These are phyloP conservation scores for Lactifluus rugatus DNA, from an alignment of 768 basidiomycete genomes.

Conservation along the genomic window DNA sequence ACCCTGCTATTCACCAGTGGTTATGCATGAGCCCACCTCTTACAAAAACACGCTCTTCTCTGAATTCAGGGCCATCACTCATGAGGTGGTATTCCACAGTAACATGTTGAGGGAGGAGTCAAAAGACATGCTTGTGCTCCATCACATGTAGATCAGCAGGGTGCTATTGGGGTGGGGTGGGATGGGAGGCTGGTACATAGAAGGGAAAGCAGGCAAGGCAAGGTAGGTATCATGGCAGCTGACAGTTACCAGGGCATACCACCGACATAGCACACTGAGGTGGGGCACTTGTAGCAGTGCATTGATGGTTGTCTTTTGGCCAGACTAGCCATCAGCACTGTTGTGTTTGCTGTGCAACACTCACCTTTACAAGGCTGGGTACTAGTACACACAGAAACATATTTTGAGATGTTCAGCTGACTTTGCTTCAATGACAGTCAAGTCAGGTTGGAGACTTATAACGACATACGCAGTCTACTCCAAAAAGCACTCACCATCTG, in stretches of 20 bases:
- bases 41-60: neutral
- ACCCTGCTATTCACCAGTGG: neutral
- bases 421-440: too few species aligned
- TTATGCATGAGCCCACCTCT: neutral
- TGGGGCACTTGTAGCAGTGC: neutral
- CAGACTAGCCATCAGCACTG: neutral
- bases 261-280: neutral
- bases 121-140: neutral
- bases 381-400: too few species aligned
- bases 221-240: neutral
- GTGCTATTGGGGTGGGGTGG: neutral
- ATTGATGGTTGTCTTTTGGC: slow-evolving; percentile 6
- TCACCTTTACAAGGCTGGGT: too few species aligned
- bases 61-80: slow-evolving; percentile 1
- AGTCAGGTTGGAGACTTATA: too few species aligned
- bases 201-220: neutral
- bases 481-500: too few species aligned
- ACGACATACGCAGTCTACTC: too few species aligned
- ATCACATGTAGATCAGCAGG: neutral
- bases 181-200: neutral
- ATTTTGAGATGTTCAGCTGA: too few species aligned
- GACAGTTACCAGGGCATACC: neutral
- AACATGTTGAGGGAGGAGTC: neutral
- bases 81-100: neutral
- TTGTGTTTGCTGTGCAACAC: neutral